phyloP scores from a whole-genome alignment of 371 early-diverging fungal species.

The Mortierella sp. region DNA sequence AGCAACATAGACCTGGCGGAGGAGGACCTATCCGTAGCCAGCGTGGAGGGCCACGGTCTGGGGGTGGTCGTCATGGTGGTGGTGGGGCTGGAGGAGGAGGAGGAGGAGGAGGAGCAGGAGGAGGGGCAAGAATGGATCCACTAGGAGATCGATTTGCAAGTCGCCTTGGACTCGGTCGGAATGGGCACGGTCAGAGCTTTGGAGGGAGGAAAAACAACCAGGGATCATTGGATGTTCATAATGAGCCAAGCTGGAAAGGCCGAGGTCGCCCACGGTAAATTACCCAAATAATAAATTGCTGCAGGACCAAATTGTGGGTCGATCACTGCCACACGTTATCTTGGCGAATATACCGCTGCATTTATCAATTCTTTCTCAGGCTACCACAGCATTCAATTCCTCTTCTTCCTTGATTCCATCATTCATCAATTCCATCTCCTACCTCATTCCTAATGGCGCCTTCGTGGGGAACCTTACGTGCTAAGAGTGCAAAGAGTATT shows the following conservation, averaged over 20 bases:
- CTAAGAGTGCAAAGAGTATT: no score
- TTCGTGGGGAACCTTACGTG: no score
- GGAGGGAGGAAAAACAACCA: slow-evolving; percentile 6
- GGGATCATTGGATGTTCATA: slow-evolving; percentile 22
- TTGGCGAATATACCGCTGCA: no score
- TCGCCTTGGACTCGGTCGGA: slow-evolving; percentile 29
- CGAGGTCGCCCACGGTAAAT: slow-evolving; percentile 40
- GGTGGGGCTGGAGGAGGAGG: slow-evolving; percentile 8
- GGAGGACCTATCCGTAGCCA: slow-evolving; percentile 23
- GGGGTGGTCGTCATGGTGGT: slow-evolving; percentile 14
- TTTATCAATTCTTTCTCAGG: no score
- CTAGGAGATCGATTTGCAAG: slow-evolving; percentile 37
- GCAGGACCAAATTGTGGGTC: no score
- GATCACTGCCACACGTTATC: no score
- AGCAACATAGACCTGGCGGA: slow-evolving; percentile 14
- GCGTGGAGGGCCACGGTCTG: slow-evolving; percentile 7
- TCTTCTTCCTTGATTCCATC: no score
- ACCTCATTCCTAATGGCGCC: no score
- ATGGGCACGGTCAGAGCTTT: slow-evolving; percentile 38
- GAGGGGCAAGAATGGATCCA: slow-evolving; percentile 10
- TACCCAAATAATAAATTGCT: no score
- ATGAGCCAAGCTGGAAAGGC: slow-evolving; percentile 41
- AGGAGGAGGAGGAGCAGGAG: slow-evolving; percentile 11
- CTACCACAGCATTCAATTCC: no score
- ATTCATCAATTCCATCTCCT: no score